Base-by-base conservation (phyloP, 768 basidiomycete species). In the Hemileccinum rubropunctum region DNA sequence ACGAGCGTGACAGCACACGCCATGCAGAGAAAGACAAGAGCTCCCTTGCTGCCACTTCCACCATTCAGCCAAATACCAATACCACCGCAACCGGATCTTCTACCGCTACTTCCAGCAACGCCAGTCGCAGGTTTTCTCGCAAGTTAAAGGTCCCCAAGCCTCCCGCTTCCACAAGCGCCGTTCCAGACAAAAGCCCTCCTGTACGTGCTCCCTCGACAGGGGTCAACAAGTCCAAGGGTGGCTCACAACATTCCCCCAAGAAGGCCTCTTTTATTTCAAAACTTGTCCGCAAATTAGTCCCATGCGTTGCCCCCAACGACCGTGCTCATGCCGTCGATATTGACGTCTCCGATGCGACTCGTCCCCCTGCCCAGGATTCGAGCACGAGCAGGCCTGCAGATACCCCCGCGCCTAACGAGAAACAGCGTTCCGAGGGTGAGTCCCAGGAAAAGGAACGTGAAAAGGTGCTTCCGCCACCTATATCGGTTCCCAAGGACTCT, bases 281-380 rank as follows among this genome's bases (percentile, higher is more conserved):
- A 63, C 69, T 88, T 50, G 62, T 88, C 45, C 79, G 74, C 54
- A 75, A 78, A 52, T 75, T 88, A 46, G 75, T 88, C 43, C 87
- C 86, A 30, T 89, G 87, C 52, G 69, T 85, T 41, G 73, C 77
- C n/a, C 73, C 81, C 18, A 79, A 75, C 17, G 61, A 70, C 35
- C 70, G 70, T 51, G 58, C 75, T n/a, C 78, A 80, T 49, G 60
- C 65, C 41, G 53, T 76, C 43, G 77, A 82, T 36, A 60, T 73
- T 48, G 74, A 74, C 56, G 42, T 65, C 30, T 57, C 59, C 23
- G 63, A 60, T 26, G 32, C 21, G 0, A 42, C 64, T 4, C 60
- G 45, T 51, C 57, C 50, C 30, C 59, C 21, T 34, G 17, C 54
- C 1, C 66, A 60, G 26, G 52, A 47, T 26, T 44, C 55, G 12